Evolutionary conservation across 2,329 filamentous ascomycete genomes (phyloP).

Genomic region (Knoxdaviesia proteae): DNA sequence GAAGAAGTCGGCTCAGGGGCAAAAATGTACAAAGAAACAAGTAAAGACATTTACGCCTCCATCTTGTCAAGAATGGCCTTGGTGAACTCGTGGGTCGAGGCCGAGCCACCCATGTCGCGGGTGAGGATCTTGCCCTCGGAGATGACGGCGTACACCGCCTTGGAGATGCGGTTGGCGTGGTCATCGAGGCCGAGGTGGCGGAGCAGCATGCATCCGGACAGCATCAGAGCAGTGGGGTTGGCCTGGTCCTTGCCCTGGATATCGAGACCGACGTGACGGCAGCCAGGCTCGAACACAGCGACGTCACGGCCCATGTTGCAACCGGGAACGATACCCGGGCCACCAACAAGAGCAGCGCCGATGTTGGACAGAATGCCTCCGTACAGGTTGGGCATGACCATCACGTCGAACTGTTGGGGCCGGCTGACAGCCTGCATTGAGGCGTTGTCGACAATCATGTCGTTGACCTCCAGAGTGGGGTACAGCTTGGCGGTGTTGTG

Average conservation of each 20-base stretch:
- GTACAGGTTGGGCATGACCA: slow-evolving; percentile 99
- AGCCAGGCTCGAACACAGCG: slow-evolving; percentile 95
- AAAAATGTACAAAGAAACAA: no score
- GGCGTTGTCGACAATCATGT: slow-evolving; percentile 99
- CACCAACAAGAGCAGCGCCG: slow-evolving; percentile 87
- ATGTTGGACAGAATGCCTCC: slow-evolving; percentile 98
- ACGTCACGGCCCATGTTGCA: slow-evolving; percentile 99
- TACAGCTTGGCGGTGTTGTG: slow-evolving; percentile 85
- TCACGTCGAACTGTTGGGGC: slow-evolving; percentile 96
- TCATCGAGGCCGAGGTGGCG: slow-evolving; percentile 93
- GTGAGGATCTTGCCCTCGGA: slow-evolving; percentile 77
- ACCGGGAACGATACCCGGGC: slow-evolving; percentile 88
- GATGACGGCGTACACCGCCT: slow-evolving; percentile 59
- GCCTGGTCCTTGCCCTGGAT: slow-evolving; percentile 99
- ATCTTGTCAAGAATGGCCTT: slow-evolving; percentile 86
- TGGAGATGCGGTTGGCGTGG: slow-evolving; percentile 95
- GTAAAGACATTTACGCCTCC: slow-evolving; percentile 28
- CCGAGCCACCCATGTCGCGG: slow-evolving; percentile 83
- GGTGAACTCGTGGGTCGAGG: slow-evolving; percentile 88
- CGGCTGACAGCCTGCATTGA: slow-evolving; percentile 96
- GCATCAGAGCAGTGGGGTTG: slow-evolving; percentile 88
- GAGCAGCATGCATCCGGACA: slow-evolving; percentile 92
- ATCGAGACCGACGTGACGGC: slow-evolving; percentile 96
- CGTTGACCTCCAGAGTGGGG: slow-evolving; percentile 85
- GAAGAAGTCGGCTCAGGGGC: no score